Conservation (phyloP, 257 asterid genomes). For the Schizonepeta tenuifolia region DNA sequence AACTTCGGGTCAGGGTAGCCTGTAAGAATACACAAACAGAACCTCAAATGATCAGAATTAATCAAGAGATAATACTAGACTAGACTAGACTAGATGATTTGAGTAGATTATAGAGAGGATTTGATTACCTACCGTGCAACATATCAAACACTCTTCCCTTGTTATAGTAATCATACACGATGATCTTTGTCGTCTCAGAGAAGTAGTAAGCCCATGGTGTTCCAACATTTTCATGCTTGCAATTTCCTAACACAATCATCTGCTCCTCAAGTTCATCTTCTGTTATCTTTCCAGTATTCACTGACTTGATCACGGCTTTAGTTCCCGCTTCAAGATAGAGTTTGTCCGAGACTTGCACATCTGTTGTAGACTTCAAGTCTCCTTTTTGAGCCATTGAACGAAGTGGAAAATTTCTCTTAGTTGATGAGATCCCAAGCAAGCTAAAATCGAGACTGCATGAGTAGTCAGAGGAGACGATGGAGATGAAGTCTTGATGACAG, state of each 20-base stretch:
- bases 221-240: slow-evolving; percentile 24
- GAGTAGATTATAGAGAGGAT: no score
- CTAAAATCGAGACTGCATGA: slow-evolving; percentile 12
- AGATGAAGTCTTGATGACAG: slow-evolving; percentile 18
- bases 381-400: no score
- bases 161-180: slow-evolving; percentile 35
- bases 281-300: background rate
- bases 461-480: slow-evolving; percentile 1
- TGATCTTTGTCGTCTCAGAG: background rate
- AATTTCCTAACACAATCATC: background rate
- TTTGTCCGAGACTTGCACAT: background rate
- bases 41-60: no score
- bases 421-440: background rate
- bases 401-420: no score
- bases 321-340: background rate
- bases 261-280: slow-evolving; percentile 1
- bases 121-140: background rate
- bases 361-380: background rate
- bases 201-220: slow-evolving; percentile 25
- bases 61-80: no score
- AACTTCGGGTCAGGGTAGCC: no score
- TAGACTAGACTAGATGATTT: no score
- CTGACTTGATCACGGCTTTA: background rate
- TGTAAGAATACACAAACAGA: no score
- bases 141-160: slow-evolving; percentile 41